Conservation (phyloP, 768 basidiomycete genomes). For the Cubamyces lactineus region DNA sequence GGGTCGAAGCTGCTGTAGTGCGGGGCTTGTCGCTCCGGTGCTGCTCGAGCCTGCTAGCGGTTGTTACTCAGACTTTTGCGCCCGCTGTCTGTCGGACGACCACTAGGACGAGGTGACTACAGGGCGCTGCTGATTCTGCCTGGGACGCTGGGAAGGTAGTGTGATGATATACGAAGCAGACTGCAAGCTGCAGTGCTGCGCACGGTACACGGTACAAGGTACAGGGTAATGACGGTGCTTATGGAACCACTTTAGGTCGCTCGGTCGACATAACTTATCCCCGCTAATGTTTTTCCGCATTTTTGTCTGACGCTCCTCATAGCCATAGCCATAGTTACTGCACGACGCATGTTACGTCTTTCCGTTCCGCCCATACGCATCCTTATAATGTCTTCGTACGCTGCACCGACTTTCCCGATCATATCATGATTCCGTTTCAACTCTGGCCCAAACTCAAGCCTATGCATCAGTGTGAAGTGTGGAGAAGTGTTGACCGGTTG, state of each 20-base stretch:
- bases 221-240: constrained; percentile 11
- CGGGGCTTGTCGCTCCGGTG: not conserved
- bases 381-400: constrained; percentile 20
- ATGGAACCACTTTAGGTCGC: constrained; percentile 21
- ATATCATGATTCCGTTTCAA: no score
- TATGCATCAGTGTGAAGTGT: no score
- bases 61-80: not conserved
- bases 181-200: no score
- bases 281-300: constrained; percentile 17
- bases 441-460: not conserved
- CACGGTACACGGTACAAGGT: not conserved
- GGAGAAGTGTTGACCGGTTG: not conserved
- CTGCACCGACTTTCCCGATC: not conserved
- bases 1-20: constrained; percentile 20
- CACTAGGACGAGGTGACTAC: not conserved
- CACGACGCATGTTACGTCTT: constrained; percentile 3
- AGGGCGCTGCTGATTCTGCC: no score
- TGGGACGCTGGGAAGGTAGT: not conserved
- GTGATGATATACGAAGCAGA: no score
- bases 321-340: no score
- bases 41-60: not conserved
- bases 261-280: constrained; percentile 28
- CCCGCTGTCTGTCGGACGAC: not conserved
- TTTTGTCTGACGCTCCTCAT: constrained; percentile 1
- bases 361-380: constrained; percentile 12